Percentiles rank a stretch among this genome's conserved stretches.
phyloP scores from a whole-genome alignment of 352 stramenopile species.

The Globisporangium canariense region DNA sequence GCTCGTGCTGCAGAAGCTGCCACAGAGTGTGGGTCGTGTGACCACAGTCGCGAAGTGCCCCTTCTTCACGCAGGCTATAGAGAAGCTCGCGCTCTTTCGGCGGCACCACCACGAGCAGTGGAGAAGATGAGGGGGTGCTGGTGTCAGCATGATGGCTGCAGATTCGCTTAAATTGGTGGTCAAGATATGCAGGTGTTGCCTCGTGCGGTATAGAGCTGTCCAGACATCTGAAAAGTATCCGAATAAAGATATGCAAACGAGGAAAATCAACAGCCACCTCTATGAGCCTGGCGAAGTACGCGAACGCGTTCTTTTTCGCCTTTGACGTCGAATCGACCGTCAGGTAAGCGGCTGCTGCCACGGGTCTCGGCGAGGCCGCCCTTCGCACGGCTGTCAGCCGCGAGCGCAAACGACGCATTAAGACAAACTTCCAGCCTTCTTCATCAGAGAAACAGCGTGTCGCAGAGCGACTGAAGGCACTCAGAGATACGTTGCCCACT shows the following conservation, averaged over 20 bases:
- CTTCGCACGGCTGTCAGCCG: background rate
- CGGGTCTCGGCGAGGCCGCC: background rate
- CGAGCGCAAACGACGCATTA: background rate
- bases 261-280: background rate
- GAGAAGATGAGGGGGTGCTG: background rate
- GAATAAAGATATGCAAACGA: background rate
- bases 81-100: slow-evolving; percentile 45
- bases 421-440: background rate
- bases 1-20: slow-evolving; percentile 60
- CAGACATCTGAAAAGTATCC: too few species aligned
- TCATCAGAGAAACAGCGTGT: background rate
- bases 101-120: slow-evolving; percentile 43
- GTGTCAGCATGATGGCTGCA: too few species aligned
- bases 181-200: background rate
- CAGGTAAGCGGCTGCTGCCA: background rate
- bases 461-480: background rate
- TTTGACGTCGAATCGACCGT: background rate
- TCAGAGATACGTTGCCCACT: background rate
- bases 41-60: slow-evolving; percentile 19
- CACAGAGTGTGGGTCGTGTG: background rate
- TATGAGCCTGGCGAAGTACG: background rate
- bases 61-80: slow-evolving; percentile 40
- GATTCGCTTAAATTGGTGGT: background rate
- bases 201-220: background rate
- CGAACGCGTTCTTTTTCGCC: background rate